A percentile compares a stretch with the other conserved stretches of the same genome.
Evolutionary conservation across 129 eudicot species (phyloP).

Genomic region (Arctium lappa): DNA sequence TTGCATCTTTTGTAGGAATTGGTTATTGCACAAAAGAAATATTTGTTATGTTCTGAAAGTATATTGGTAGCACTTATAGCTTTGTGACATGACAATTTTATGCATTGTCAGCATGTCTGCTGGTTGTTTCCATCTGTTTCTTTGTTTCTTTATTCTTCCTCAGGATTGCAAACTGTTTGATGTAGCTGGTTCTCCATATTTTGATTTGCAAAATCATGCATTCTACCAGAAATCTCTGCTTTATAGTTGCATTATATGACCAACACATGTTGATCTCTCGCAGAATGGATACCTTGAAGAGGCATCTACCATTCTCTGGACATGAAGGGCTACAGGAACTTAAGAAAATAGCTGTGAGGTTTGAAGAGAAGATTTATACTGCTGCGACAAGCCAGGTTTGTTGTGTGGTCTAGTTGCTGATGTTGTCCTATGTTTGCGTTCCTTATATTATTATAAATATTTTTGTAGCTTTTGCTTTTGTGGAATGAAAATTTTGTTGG

Average conservation of each 20-base stretch:
- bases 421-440: neutral
- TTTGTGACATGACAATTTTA: neutral
- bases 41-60: neutral
- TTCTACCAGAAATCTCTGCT: neutral
- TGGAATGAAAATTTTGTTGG: neutral
- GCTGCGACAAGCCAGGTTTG: slow-evolving; percentile 55
- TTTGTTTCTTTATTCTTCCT: too few species aligned
- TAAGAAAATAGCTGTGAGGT: slow-evolving; percentile 47
- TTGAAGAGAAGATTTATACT: slow-evolving; percentile 56
- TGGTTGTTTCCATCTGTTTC: too few species aligned
- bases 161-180: neutral
- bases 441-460: neutral
- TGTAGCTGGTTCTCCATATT: neutral
- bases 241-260: neutral
- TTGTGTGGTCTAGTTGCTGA: neutral
- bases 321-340: slow-evolving; percentile 57
- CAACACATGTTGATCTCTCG: neutral
- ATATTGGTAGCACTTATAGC: neutral
- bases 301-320: slow-evolving; percentile 66
- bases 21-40: neutral
- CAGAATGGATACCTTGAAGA: slow-evolving; percentile 64
- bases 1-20: neutral
- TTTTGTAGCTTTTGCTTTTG: neutral
- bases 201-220: neutral
- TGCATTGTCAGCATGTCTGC: too few species aligned